Evolutionary conservation across 116 monocot genomes (phyloP), one percentile per base, ranked within the genome.

Genomic region (Trichopus zeylanicus): DNA sequence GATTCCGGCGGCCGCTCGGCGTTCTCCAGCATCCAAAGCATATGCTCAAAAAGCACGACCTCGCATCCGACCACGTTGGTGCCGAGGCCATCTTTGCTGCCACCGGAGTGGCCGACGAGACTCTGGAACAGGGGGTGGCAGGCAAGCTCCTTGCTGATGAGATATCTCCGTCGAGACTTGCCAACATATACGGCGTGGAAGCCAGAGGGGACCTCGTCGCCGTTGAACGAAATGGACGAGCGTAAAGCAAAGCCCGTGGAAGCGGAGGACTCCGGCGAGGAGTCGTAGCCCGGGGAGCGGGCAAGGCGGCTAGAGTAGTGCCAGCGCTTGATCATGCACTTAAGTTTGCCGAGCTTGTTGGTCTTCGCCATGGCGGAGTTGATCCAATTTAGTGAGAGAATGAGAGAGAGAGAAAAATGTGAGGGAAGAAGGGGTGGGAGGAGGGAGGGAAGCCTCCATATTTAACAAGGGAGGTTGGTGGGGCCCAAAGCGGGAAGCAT

Each of bases 31-130:
- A 87, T 92, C 92, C 87, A 92, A 4, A 87, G 84, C 1, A 93
- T 77, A 75, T 93, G 93, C 56, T 93, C 88, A 70, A 93, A 93
- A 22, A 93, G 69, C 57, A 92, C 92, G 33, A 92, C 92, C 76
- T 92, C 92, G 48, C 92, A 92, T 0, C 73, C 87, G 28, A 81
- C 78, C n/a, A 55, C 27, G 13, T 13, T 39, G 46, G 46, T 72
- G 37, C 19, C 56, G n/a, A n/a, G n/a, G 31, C 47, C 59, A 3
- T 61, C 57, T 52, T 46, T 23, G 1, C 19, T 46, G 52, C 33
- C 67, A 25, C 71, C 80, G 34, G 75, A 75, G 29, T 71, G 69
- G 38, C 72, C 60, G 5, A 87, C 42, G 34, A 87, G 84, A 7
- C 55, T 55, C 21, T 67, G 75, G 60, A 92, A 70, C 25, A 84